These are phyloP conservation scores for Chrysoporthe deuterocubensis DNA, from an alignment of 2,329 filamentous ascomycete species.

Conservation along the genomic window DNA sequence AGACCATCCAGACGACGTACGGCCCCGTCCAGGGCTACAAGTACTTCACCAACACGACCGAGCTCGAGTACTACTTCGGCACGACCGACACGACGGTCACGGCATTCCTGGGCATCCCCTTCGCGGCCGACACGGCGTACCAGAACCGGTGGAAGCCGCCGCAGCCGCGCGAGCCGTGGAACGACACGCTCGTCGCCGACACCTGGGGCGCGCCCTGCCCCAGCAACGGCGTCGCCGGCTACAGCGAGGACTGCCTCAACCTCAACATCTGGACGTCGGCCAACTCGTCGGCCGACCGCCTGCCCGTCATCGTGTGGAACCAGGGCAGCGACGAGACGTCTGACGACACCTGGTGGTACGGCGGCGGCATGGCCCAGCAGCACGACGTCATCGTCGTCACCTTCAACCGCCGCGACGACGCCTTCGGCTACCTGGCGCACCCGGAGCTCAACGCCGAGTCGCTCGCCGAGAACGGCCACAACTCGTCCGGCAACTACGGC, in stretches of 20 bases:
- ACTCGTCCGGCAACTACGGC: slow-evolving; percentile 27
- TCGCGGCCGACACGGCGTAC: slow-evolving; percentile 21
- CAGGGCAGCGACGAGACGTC: slow-evolving; percentile 25
- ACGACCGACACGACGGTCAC: slow-evolving; percentile 18
- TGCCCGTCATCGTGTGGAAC: slow-evolving; percentile 38
- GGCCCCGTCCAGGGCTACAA: slow-evolving; percentile 22
- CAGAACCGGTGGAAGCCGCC: slow-evolving; percentile 23
- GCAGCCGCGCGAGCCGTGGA: slow-evolving; percentile 27
- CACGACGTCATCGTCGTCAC: slow-evolving; percentile 28
- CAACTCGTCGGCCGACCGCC: slow-evolving; percentile 32
- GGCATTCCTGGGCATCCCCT: slow-evolving; percentile 19
- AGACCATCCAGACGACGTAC: slow-evolving; percentile 20
- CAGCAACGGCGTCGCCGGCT: slow-evolving; percentile 1
- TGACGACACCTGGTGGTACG: slow-evolving; percentile 19
- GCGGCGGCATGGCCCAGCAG: slow-evolving; percentile 24
- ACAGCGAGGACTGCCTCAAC: slow-evolving; percentile 40
- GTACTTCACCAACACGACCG: slow-evolving; percentile 18
- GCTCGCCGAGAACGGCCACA: slow-evolving; percentile 24
- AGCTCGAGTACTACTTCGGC: slow-evolving; percentile 18
- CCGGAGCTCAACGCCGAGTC: slow-evolving; percentile 28
- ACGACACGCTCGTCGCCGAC: slow-evolving; percentile 30
- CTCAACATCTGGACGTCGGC: slow-evolving; percentile 41
- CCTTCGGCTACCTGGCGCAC: slow-evolving; percentile 26
- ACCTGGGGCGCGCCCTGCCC: slow-evolving; percentile 27
- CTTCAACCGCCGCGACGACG: slow-evolving; percentile 27